Evolutionary conservation across 495 filamentous ascomycete genomes (phyloP).

Genomic region (Sabuloglossum arenarium): DNA sequence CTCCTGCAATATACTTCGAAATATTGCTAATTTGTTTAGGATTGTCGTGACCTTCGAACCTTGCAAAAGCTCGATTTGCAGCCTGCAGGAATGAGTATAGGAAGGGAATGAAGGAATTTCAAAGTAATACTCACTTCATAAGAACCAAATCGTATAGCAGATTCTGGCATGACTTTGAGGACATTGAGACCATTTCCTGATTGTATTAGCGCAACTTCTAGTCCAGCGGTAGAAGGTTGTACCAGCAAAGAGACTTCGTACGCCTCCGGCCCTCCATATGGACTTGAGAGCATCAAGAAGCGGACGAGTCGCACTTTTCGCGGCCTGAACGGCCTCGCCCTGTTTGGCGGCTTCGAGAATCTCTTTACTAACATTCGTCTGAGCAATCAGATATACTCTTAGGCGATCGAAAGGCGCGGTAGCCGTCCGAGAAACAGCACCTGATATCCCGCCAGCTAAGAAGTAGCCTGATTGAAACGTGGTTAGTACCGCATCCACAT

Average conservation of each 20-base stretch:
- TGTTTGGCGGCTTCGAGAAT: conserved; percentile 46
- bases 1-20: conserved; percentile 82
- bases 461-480: conserved; percentile 78
- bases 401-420: conserved; percentile 92
- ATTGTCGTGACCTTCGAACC: conserved; percentile 75
- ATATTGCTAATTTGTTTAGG: conserved; percentile 52
- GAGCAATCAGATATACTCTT: conserved; percentile 93
- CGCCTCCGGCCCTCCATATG: conserved; percentile 71
- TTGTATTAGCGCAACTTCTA: conserved; percentile 16
- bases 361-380: conserved; percentile 41
- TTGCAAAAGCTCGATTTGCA: conserved; percentile 69
- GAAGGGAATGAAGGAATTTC: not conserved
- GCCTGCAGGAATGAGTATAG: conserved; percentile 27
- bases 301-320: conserved; percentile 43
- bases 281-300: conserved; percentile 49
- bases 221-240: conserved; percentile 15
- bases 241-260: conserved; percentile 91
- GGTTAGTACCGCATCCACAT: conserved; percentile 26
- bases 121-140: conserved; percentile 41
- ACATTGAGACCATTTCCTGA: conserved; percentile 92
- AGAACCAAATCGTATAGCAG: conserved; percentile 89
- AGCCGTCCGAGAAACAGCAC: conserved; percentile 75
- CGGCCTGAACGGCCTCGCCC: conserved; percentile 43
- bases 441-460: conserved; percentile 79
- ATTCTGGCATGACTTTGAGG: conserved; percentile 93